Conservation (phyloP, 371 early-diverging fungal species). For the Zancudomyces culisetae region DNA sequence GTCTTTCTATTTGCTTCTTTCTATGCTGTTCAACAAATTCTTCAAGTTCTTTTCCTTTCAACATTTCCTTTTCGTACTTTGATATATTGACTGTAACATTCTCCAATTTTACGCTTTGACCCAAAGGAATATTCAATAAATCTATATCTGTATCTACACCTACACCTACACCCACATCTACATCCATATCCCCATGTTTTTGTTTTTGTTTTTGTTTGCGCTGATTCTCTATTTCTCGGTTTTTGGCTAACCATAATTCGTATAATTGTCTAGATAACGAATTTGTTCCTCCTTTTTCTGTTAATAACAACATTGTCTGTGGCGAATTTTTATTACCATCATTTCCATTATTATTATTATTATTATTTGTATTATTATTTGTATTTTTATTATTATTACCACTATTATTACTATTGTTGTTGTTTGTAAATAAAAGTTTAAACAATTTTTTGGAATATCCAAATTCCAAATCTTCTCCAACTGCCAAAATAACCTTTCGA, state of each 20-base stretch:
- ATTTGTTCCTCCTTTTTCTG: constrained; percentile 51
- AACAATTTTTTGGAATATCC: no score
- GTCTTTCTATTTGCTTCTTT: constrained; percentile 43
- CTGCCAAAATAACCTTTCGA: not conserved
- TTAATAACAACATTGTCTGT: constrained; percentile 50
- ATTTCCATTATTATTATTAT: no score
- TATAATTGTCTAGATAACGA: constrained; percentile 52
- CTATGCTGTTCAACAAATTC: constrained; percentile 39
- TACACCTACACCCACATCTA: constrained; percentile 2
- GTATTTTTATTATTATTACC: no score
- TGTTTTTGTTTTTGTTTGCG: no score
- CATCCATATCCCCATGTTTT: constrained; percentile 11
- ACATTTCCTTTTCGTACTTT: constrained; percentile 39
- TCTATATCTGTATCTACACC: constrained; percentile 10
- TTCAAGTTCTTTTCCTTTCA: constrained; percentile 75
- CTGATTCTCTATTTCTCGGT: constrained; percentile 3
- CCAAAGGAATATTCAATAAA: constrained; percentile 11
- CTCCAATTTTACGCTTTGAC: constrained; percentile 8
- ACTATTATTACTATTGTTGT: no score
- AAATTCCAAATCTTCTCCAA: constrained; percentile 39
- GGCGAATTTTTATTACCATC: constrained; percentile 62
- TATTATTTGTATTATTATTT: no score
- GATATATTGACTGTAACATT: constrained; percentile 31
- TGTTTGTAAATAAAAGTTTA: no score
- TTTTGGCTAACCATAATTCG: constrained; percentile 38